Conservation (phyloP, 2,329 filamentous ascomycete genomes). For the Scytalidium sp. region DNA sequence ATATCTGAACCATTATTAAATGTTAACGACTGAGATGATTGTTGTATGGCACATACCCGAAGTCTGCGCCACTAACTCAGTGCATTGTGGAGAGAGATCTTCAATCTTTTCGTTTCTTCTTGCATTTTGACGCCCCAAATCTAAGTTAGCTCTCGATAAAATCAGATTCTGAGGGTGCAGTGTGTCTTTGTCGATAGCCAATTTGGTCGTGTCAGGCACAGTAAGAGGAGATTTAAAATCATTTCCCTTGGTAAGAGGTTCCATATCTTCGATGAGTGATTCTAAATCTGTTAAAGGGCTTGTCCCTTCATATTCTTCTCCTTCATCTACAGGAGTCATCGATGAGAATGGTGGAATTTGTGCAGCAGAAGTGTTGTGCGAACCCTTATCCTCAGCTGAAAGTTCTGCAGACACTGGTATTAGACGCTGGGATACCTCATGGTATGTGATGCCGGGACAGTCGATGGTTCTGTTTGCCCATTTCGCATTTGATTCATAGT, state of each 20-base stretch:
- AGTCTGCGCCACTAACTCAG: too few species aligned
- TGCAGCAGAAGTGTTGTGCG: background rate
- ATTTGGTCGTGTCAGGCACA: too few species aligned
- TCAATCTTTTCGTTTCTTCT: constrained; percentile 57
- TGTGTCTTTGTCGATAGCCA: constrained; percentile 12
- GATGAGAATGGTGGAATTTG: background rate
- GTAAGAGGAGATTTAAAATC: too few species aligned
- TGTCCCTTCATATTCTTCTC: background rate
- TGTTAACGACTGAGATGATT: too few species aligned
- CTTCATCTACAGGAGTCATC: background rate
- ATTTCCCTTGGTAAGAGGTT: background rate
- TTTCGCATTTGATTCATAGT: too few species aligned
- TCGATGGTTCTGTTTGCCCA: too few species aligned
- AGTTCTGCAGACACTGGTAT: background rate
- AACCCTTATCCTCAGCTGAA: background rate
- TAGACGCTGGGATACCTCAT: too few species aligned
- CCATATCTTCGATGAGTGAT: background rate
- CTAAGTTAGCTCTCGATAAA: constrained; percentile 49
- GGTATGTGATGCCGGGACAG: too few species aligned
- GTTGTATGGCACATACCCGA: too few species aligned
- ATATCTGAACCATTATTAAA: too few species aligned
- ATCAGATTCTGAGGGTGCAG: constrained; percentile 30
- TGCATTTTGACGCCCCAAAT: constrained; percentile 57
- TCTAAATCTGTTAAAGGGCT: background rate
- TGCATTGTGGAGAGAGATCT: too few species aligned